phyloP scores from a whole-genome alignment of 805 yeast species.

The Candida parachauliodes region DNA sequence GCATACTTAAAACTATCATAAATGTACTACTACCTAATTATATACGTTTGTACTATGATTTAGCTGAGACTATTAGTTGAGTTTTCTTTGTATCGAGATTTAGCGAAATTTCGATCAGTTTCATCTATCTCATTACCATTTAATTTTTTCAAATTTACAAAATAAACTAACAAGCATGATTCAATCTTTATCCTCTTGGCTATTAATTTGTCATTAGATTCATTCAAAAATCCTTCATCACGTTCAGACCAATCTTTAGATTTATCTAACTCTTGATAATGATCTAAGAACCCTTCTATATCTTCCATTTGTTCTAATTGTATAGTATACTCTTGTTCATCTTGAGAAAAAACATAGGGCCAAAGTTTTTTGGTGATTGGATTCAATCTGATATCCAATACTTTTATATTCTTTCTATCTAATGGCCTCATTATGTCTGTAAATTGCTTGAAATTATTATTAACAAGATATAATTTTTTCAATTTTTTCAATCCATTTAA shows the following conservation, averaged over 20 bases:
- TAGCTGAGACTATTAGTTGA: not conserved
- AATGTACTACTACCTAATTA: too few species aligned
- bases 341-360: conserved; percentile 51
- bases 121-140: conserved; percentile 27
- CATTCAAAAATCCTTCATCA: conserved; percentile 27
- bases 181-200: conserved; percentile 27
- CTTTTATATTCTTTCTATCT: conserved; percentile 28
- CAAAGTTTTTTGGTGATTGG: conserved; percentile 45
- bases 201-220: conserved; percentile 13
- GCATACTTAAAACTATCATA: too few species aligned
- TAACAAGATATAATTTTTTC: conserved; percentile 39
- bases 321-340: conserved; percentile 25
- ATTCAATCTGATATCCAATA: conserved; percentile 48
- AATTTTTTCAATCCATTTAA: conserved; percentile 33
- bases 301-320: conserved; percentile 48
- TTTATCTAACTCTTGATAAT: conserved; percentile 39
- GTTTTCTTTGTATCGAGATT: not conserved
- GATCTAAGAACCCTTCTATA: conserved; percentile 48
- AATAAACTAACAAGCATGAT: conserved; percentile 30
- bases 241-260: conserved; percentile 36
- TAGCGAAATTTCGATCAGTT: not conserved
- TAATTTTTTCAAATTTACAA: conserved; percentile 28
- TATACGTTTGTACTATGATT: too few species aligned
- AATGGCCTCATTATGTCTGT: conserved; percentile 30
- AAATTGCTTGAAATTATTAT: conserved; percentile 40